Base-by-base conservation (phyloP, 306 rosid genomes). In the Betula pendula region DNA sequence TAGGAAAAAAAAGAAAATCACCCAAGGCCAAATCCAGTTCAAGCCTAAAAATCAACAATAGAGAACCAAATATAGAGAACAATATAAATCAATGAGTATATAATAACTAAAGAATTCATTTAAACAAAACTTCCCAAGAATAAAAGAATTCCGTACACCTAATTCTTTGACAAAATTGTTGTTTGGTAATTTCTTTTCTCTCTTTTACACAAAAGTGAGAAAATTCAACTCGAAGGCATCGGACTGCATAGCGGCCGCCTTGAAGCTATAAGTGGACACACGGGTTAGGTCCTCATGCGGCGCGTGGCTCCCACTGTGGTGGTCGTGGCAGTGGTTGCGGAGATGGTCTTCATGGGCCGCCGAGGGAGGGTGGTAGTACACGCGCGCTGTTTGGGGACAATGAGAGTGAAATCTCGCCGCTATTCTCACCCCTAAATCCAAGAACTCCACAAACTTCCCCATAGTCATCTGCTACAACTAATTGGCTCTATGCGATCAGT, bases 371-470 rank as follows among this genome's bases (percentile, higher is more conserved):
- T 87, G 91, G 68, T 87, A 85, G 72, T 85, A 87, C 74, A 80
- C 58, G 8, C 91, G 81, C 14, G 82, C 87, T 2, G 89, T 87
- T 75, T 85, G 91, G 12, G 91, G 87, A 73, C 91, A 87, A 70
- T 85, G 85, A 65, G 91, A 70, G 47, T 87, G 91, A 70, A 87
- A 85, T 68, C 91, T 85, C 33, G 87, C 89, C 16, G 85, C 91
- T 47, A 82, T 78, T 87, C 91, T 87, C 74, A 85, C 87, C 44
- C 88, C 90, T 10, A 72, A 60, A 44, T 87, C 91, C 80, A 87
- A 70, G 8, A 87, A 42, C 56, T 87, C 91, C 25, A 87, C 85
- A 68, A 81, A 78, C 74, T 83, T 87, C 12, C 71, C 80, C 89
- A 87, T 87, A 10, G 33, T 3, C n/a, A 6, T 66, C 70, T 50